Conservation (phyloP, 805 yeast species). For the Suhomyces vadensis region DNA sequence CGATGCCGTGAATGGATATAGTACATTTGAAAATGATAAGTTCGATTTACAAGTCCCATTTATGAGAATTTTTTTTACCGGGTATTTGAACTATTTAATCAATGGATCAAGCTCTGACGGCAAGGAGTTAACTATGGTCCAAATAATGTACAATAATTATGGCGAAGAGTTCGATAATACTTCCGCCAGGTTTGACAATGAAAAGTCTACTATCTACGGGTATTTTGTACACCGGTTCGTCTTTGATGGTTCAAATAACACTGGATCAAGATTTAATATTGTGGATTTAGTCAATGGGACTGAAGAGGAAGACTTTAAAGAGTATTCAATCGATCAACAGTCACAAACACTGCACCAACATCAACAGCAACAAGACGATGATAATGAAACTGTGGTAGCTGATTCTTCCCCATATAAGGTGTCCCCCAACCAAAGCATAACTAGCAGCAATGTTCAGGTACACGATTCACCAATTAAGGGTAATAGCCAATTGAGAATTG, state of each 20-base stretch:
- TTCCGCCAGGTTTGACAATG: slow-evolving; percentile 3
- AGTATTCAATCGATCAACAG: neutral
- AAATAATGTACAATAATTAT: slow-evolving; percentile 28
- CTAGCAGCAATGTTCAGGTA: neutral
- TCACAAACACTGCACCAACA: neutral
- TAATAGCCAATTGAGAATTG: slow-evolving; percentile 17
- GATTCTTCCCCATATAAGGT: slow-evolving; percentile 39
- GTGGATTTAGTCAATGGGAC: slow-evolving; percentile 11
- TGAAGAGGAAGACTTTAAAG: slow-evolving; percentile 6
- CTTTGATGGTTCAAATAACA: slow-evolving; percentile 9
- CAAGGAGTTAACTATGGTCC: slow-evolving; percentile 29
- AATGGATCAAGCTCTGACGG: slow-evolving; percentile 29
- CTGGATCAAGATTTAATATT: slow-evolving; percentile 13
- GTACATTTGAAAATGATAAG: slow-evolving; percentile 12
- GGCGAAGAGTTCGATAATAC: slow-evolving; percentile 8
- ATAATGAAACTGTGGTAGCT: slow-evolving; percentile 43
- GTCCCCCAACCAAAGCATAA: slow-evolving; percentile 18
- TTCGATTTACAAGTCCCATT: slow-evolving; percentile 38
- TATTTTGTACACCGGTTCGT: slow-evolving; percentile 28
- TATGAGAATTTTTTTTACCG: slow-evolving; percentile 39
- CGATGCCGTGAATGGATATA: slow-evolving; percentile 37
- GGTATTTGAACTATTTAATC: slow-evolving; percentile 34
- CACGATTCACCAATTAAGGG: slow-evolving; percentile 17
- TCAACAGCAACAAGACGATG: slow-evolving; percentile 19
- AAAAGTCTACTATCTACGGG: slow-evolving; percentile 17